Evolutionary conservation across 2,329 filamentous ascomycete species (phyloP).

Genomic region (Fusarium musae): DNA sequence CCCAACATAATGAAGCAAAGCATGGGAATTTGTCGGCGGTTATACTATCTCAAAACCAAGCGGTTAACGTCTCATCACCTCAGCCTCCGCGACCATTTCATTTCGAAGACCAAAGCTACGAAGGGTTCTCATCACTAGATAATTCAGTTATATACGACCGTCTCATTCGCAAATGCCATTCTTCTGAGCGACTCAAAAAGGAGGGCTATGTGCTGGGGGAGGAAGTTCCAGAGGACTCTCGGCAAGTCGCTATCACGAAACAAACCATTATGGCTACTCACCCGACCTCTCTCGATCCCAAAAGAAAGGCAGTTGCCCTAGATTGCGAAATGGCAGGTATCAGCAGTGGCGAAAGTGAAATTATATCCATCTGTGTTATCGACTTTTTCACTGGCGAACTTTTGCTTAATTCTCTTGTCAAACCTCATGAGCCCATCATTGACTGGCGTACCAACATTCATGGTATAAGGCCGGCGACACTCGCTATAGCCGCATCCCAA

Average conservation of each 20-base stretch:
- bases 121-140: background rate
- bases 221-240: no score
- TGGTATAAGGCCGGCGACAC: slow-evolving; percentile 3
- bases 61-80: fast-evolving
- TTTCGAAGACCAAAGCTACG: background rate
- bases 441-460: slow-evolving; percentile 6
- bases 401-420: slow-evolving; percentile 7
- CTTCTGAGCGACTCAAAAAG: background rate
- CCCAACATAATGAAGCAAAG: background rate
- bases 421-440: background rate
- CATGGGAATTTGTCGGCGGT: background rate
- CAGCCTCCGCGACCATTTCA: background rate
- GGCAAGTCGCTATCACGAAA: background rate
- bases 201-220: slow-evolving; percentile 1
- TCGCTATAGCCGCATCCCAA: slow-evolving; percentile 2
- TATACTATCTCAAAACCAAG: background rate
- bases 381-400: slow-evolving; percentile 17
- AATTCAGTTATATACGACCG: background rate
- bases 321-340: slow-evolving; percentile 19
- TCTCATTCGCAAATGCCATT: background rate
- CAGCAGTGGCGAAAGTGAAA: background rate
- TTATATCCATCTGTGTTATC: slow-evolving; percentile 13
- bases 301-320: slow-evolving; percentile 16
- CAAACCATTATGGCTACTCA: background rate
- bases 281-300: background rate